Base-by-base conservation (phyloP, 2,329 filamentous ascomycete species). In the Exophiala mesophila region DNA sequence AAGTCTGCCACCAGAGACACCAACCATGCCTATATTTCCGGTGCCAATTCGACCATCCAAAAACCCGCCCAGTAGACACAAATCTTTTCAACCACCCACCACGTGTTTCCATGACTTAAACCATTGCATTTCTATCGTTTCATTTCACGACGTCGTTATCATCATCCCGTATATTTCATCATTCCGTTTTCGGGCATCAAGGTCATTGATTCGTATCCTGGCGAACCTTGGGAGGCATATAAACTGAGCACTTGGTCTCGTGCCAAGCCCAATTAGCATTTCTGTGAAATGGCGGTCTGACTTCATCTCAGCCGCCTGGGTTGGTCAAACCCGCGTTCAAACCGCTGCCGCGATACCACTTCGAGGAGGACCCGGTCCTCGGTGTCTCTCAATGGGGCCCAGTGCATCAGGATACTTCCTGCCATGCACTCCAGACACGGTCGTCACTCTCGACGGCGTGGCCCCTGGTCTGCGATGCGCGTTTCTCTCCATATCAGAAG, bases 351-450 rank as follows among this genome's bases (percentile, higher is more conserved):
- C 20, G 16, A 48, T 42, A 31, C 43, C 42, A 15, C 48, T 45
- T 17, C 48, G 45, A n/a, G 16, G 13, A 47, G 41, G 23, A 17
- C 30, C 37, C 36, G 42, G 45, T 36, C 29, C 44, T 21, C 48
- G 39, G 18, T 45, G 48, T 13, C 48, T 45, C 17, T 54, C 51
- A 29, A 54, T 38, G 2, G 46, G 39, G 41, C 41, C 50, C 43
- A 44, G 39, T 10, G 50, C 24, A 12, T 54, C 53, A 10, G 52
- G 46, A 46, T 55, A 55, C 42, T 46, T 47, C 30, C 53, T 44
- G 8, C 53, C 53, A 28, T 46, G 45, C 6, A 55, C 53, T 13
- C 53, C 53, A 9, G 47, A 47, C 20, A 55, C 31, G 9, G 53
- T 55, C 5, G 44, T 35, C n/a, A 53, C 33, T 16, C 53, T 47